Base-by-base conservation (phyloP, 257 asterid genomes). In the Solanum acaule region DNA sequence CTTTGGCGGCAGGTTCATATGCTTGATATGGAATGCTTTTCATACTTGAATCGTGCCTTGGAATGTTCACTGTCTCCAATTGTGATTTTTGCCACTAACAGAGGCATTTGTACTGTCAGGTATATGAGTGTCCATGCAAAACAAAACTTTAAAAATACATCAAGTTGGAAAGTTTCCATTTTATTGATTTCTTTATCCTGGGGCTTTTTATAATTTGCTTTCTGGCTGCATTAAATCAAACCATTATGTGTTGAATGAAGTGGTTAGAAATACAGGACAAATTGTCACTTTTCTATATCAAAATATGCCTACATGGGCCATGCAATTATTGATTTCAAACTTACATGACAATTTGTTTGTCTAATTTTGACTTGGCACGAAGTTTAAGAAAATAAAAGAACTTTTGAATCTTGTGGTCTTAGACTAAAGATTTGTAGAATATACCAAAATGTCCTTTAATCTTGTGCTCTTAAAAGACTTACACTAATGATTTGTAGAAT, bases 21-120 rank as follows among this genome's bases (percentile, higher is more conserved):
- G 98, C 92, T 96, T 90, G 99, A 95, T 91, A 95, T 96, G 97
- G 99, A 95, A 89, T 96, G 98, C 89, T 95, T 96, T 91, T 96
- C 99, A 33, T 96, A 95, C 86, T 88, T 95, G 87, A 96, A 95
- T 85, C 98, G 98, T 75, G 99, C 98, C 82, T 87, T 96, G 88
- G 99, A 96, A 90, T 95, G 99, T 87, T 89, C 98, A 34, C 86
- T 96, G 49, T 93, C 99, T 20, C 99, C 98, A 61, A 96, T 96
- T n/a, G 98, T 96, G 89, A 94, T 95, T 71, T 96, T 96, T 85
- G 98, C 98, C 82, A 95, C 99, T 76, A 95, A 96, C 76, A 90
- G 98, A 88, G 99, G 99, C 89, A 94, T 95, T 87, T 96, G 99
- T 90, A 94, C 83, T 78, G 98, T 95, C 92, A 95, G 99, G 98